These are phyloP conservation scores for Talaromyces pinophilus DNA, from an alignment of 2,329 filamentous ascomycete species.

Conservation along the genomic window DNA sequence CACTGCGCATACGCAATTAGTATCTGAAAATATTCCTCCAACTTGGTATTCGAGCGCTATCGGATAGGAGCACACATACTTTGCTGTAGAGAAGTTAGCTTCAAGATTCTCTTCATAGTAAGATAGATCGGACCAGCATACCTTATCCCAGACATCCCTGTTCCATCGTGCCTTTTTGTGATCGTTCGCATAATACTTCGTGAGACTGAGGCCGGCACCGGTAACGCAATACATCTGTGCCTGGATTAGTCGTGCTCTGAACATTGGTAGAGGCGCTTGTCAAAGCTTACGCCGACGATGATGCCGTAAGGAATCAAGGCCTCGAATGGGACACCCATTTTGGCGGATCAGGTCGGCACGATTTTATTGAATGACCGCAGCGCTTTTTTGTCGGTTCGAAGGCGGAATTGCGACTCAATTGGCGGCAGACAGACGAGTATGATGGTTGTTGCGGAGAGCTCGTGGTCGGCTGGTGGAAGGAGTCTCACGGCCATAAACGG, in stretches of 20 bases:
- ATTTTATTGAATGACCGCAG: not conserved
- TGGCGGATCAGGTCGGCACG: constrained; percentile 27
- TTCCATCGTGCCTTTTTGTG: constrained; percentile 63
- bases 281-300: constrained; percentile 57
- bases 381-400: not conserved
- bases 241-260: constrained; percentile 21
- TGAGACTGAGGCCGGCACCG: constrained; percentile 58
- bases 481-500: constrained; percentile 15
- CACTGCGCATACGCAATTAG: constrained; percentile 49
- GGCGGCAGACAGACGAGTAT: not conserved
- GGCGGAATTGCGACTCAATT: constrained; percentile 9
- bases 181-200: constrained; percentile 63
- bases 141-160: constrained; percentile 65
- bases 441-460: constrained; percentile 10
- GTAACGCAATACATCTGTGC: constrained; percentile 62
- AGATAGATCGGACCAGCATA: constrained; percentile 41
- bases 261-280: constrained; percentile 11
- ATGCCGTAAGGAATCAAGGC: constrained; percentile 65
- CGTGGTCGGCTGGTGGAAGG: constrained; percentile 8
- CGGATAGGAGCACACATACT: constrained; percentile 46
- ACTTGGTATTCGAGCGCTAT: constrained; percentile 31
- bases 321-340: constrained; percentile 68
- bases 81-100: constrained; percentile 54
- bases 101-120: constrained; percentile 24
- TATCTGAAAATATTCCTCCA: not conserved